phyloP scores from a whole-genome alignment of 805 yeast species.

The Sporopachydermia lactativora region DNA sequence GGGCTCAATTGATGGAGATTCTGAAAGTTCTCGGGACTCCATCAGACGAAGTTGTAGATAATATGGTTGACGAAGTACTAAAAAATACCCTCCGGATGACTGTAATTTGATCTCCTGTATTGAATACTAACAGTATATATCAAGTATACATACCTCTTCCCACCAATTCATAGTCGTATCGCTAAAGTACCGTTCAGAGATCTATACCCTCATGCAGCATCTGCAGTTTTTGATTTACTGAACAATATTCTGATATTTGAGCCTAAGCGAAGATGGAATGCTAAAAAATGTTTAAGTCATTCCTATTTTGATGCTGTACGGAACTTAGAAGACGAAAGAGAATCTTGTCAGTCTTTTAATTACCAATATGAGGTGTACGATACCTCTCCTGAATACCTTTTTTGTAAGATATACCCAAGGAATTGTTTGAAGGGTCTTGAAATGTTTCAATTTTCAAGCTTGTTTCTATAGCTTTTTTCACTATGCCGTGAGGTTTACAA shows the following conservation, averaged over 20 bases:
- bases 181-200: constrained; percentile 9
- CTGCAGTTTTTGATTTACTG: constrained; percentile 37
- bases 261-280: constrained; percentile 36
- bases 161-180: constrained; percentile 25
- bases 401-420: background rate
- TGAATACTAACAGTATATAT: background rate
- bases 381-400: background rate
- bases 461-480: too few species aligned
- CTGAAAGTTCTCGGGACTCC: constrained; percentile 64
- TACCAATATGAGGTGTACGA: constrained; percentile 46
- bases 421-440: too few species aligned
- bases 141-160: constrained; percentile 21
- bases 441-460: too few species aligned
- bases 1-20: constrained; percentile 60
- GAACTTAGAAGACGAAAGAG: constrained; percentile 40
- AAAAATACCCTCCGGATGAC: background rate
- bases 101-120: background rate
- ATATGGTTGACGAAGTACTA: constrained; percentile 3
- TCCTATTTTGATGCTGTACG: constrained; percentile 40
- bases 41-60: constrained; percentile 26
- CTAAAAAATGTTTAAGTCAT: constrained; percentile 43
- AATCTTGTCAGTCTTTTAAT: constrained; percentile 37
- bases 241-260: constrained; percentile 51
- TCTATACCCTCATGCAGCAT: constrained; percentile 50
- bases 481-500: too few species aligned